Evolutionary conservation across 179 eudicot genomes (phyloP), one percentile per base, ranked within the genome.

Genomic region (Actinidia polygama): DNA sequence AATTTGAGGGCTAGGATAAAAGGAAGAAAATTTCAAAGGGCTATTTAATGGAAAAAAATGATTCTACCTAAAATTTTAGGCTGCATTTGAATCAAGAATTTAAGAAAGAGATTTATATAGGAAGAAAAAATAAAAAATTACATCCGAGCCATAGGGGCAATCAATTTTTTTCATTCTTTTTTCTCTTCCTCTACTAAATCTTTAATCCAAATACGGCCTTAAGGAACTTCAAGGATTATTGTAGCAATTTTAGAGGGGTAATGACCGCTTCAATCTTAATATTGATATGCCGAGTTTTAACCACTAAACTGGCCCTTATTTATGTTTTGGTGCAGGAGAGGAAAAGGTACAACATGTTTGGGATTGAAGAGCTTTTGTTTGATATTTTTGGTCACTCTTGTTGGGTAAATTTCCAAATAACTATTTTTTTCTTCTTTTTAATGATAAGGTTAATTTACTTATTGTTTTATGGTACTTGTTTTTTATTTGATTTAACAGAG

Each of bases 341-440:
- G 83, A 75, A 73, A 80, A 44, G 80, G 70, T n/a, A 69, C 55
- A 12, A 67, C 85, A 78, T 10, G 47, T 54, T 79, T 91, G 69
- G 90, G 88, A 73, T 63, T 86, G 79, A 91, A 81, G 79, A 85
- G 86, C 84, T 93, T 94, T 83, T 47, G 84, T 64, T 86, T 87
- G 87, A 89, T 93, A 49, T 92, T 88, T 77, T 53, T 86, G 62
- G 83, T 89, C 4, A 83, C 98, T 79, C 86, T 94, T 15, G 69
- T 94, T 24, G 98, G 98, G 98, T 90, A 87, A 11, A 19, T 16
- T 18, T 64, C 12, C 3, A 36, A 5, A 21, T 36, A 47, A 58
- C 36, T 8, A 57, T 58, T 26, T 59, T 21, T 47, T 14, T 1
- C 44, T 3, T 11, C 46, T 0, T 4, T 10, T 46, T 46, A 3